Evolutionary conservation across 2,329 filamentous ascomycete species (phyloP).

Genomic region (Exophiala aquamarina): DNA sequence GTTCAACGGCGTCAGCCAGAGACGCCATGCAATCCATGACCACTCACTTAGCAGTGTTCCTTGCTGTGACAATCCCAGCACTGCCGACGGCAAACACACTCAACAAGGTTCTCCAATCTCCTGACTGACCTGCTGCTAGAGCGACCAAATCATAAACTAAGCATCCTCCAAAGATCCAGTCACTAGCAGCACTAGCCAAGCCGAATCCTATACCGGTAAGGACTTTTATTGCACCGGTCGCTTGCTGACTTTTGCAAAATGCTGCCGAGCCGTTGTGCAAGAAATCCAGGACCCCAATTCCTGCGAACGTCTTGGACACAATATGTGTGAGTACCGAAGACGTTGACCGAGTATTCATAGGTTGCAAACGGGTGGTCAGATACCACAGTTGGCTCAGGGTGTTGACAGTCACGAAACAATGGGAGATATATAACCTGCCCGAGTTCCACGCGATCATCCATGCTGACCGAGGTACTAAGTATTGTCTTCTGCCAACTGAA

Average conservation of each 20-base stretch:
- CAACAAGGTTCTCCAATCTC: slow-evolving; percentile 53
- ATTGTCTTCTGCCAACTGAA: background rate
- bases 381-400: slow-evolving; percentile 57
- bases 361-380: slow-evolving; percentile 48
- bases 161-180: slow-evolving; percentile 62
- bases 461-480: slow-evolving; percentile 18
- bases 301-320: slow-evolving; percentile 60
- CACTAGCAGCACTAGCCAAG: slow-evolving; percentile 48
- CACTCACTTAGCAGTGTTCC: slow-evolving; percentile 54
- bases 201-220: slow-evolving; percentile 57
- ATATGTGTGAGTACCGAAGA: slow-evolving; percentile 58
- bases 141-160: slow-evolving; percentile 60
- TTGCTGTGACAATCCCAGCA: slow-evolving; percentile 54
- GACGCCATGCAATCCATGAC: background rate
- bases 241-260: slow-evolving; percentile 52
- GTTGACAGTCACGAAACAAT: slow-evolving; percentile 59
- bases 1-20: background rate
- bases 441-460: slow-evolving; percentile 66
- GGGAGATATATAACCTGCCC: slow-evolving; percentile 50
- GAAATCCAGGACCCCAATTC: slow-evolving; percentile 60
- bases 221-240: slow-evolving; percentile 49
- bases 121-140: slow-evolving; percentile 54
- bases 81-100: slow-evolving; percentile 52
- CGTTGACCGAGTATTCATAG: slow-evolving; percentile 52
- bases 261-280: slow-evolving; percentile 60